phyloP scores from a whole-genome alignment of 331 rosid genomes.

The Quercus lobata region DNA sequence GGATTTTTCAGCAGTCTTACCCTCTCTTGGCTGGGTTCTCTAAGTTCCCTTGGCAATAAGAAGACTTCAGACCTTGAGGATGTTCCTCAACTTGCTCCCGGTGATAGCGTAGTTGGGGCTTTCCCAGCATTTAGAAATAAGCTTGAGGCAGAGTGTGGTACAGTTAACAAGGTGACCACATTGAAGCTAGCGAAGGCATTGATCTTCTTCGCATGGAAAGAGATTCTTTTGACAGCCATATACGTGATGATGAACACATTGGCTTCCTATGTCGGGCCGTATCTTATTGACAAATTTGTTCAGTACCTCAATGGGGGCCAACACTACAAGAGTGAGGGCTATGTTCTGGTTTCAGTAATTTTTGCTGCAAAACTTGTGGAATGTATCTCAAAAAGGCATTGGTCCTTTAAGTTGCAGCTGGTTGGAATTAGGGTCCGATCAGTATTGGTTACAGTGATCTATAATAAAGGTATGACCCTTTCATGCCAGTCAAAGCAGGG shows the following conservation, averaged over 20 bases:
- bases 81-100: conserved; percentile 67
- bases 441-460: conserved; percentile 48
- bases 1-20: conserved; percentile 73
- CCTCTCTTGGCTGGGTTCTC: conserved; percentile 75
- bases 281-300: conserved; percentile 66
- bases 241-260: conserved; percentile 32
- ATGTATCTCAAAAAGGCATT: conserved; percentile 54
- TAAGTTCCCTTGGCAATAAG: conserved; percentile 56
- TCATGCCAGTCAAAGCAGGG: conserved; percentile 64
- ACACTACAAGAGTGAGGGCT: conserved; percentile 55
- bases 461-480: conserved; percentile 61
- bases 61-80: conserved; percentile 81
- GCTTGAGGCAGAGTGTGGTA: conserved; percentile 51
- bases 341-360: conserved; percentile 36
- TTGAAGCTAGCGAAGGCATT: conserved; percentile 52
- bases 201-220: conserved; percentile 52
- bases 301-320: conserved; percentile 64
- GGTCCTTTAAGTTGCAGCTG: conserved; percentile 58
- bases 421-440: conserved; percentile 56
- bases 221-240: conserved; percentile 45
- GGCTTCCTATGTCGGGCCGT: conserved; percentile 84
- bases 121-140: conserved; percentile 43
- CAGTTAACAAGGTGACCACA: conserved; percentile 38
- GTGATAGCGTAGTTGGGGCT: conserved; percentile 51
- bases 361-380: conserved; percentile 65